Base-by-base conservation (phyloP, 768 basidiomycete genomes). In the Leucogyrophana mollusca region DNA sequence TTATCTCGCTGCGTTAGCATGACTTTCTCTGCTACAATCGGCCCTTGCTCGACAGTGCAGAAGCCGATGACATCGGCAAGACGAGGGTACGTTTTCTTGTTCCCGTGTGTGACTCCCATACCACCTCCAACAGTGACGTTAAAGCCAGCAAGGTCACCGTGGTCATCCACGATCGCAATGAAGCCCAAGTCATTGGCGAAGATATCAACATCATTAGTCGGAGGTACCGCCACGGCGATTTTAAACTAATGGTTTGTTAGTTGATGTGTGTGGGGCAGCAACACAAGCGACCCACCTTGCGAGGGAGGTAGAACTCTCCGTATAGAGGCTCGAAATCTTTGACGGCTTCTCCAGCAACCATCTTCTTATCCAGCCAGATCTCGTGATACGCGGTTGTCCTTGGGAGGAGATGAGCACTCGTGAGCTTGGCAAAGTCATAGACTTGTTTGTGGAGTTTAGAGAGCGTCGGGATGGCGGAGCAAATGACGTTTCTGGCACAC, bases 51-150 rank as follows among this genome's bases (percentile, higher is more conserved):
- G 4, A 80, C 71, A 1, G 87, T 90, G 58, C 92, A 93, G 76
- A 98, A 99, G 41, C 96, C 96, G 51, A 99, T 80, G 38, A 96
- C 69, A 57, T 86, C 85, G 22, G 82, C 93, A 36, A 85, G 67
- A 43, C 96, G 86, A 37, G 96, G 96, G 64, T 98, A 98, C 0
- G 96, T 99, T 75, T 96, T 94, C 76, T 97, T 98, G 77, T 92
- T 95, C 25, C 93, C 93, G 57, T 98, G 95, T 1, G 96, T 98
- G 35, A 97, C 96, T 66, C 96, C 96, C 96, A 99, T 99, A 40
- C 96, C 96, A 56, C 96, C 96, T 46, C 96, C 96, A 35, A 91
- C 74, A 13, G 85, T 69, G 43, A 99, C 94, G 61, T 99, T 96
- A 79, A 96, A 99, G 34, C 96, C 96, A 43, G 77, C 76, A 16